Evolutionary conservation across 768 basidiomycete species (phyloP), one percentile per base, ranked within the genome.

Genomic region (Tephrocybe sp.): DNA sequence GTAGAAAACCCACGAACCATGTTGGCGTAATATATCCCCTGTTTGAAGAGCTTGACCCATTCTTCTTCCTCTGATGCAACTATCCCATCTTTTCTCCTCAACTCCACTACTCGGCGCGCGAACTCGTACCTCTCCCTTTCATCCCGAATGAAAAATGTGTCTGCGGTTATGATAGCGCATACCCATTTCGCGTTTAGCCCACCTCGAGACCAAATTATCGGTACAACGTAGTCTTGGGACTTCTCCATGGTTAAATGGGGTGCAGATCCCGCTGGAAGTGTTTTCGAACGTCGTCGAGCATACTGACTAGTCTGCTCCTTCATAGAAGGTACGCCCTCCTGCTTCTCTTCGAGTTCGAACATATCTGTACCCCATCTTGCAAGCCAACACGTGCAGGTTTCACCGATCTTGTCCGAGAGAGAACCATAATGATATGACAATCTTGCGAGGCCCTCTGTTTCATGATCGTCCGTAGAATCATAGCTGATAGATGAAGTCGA

Each of bases 351-450:
- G 26, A 78, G 74, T 8, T 61, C 60, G n/a, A 96, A 75, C 54
- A 96, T 75, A 61, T 97, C 93, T 11, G 69, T 63, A 0, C 85
- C 90, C 94, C 94, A 98, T 36, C 90, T 75, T 1, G 85, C 78
- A 15, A 97, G 73, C 92, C 93, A 98, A 64, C 88, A 91, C 2
- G 81, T 80, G 57, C 87, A 86, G 0, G 91, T 87, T 67, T 96
- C 92, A 11, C 94, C 94, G 48, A 97, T 90, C 70, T 92, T 95
- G 67, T 92, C 83, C 0, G 89, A 89, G 9, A 93, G 75, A n/a
- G 82, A 76, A n/a, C 93, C 94, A 60, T 97, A 96, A 61, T 84
- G 78, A 58, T 84, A 88, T 28, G 70, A 70, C 1, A 77, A 74
- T 12, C 24, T 61, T 18, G 44, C 7, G 26, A 19, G 19, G 9